Base-by-base conservation (phyloP, 495 filamentous ascomycete species). In the Choiromyces venosus region DNA sequence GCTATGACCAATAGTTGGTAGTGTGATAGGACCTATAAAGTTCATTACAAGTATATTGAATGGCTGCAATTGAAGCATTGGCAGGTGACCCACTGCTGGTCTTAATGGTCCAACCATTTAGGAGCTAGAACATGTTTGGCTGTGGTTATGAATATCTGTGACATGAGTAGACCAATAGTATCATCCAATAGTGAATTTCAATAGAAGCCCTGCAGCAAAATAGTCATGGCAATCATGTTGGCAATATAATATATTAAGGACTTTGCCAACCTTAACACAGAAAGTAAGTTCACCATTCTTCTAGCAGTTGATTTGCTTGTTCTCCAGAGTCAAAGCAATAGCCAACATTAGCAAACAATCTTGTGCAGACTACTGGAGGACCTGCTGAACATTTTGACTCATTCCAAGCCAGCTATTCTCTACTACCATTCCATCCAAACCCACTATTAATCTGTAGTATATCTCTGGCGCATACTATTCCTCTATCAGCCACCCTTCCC, bases 31-130 rank as follows among this genome's bases (percentile, higher is more conserved):
- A 16, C 69, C 56, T 21, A 72, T n/a, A 21, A 67, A 72, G 56
- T 72, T 61, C n/a, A 67, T 67, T 36, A 46, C 70, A 19, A 72
- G 33, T 42, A 19, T 19, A n/a, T n/a, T n/a, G n/a, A n/a, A n/a
- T n/a, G n/a, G n/a, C n/a, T n/a, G n/a, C n/a, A n/a, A n/a, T n/a
- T 33, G 18, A 16, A 36, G 35, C 4, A 72, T 71, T 9, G 69
- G 39, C 7, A 67, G n/a, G 12, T 29, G 64, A 35, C 37, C 64
- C 37, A 29, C n/a, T 7, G 64, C 25, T 8, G 64, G 64, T 25
- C n/a, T 66, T 8, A 66, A 7, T n/a, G 64, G 64, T 8, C 64
- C 64, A 10, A 66, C 21, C 37, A 12, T 66, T 35, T 66, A 35
- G 64, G n/a, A 66, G 64, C 9, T 25, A 8, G 12, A 9, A 25